Percentiles rank a stretch among this genome's conserved stretches.
Conservation (phyloP, 78 protist genomes). For the Salpingoeca rosetta region DNA sequence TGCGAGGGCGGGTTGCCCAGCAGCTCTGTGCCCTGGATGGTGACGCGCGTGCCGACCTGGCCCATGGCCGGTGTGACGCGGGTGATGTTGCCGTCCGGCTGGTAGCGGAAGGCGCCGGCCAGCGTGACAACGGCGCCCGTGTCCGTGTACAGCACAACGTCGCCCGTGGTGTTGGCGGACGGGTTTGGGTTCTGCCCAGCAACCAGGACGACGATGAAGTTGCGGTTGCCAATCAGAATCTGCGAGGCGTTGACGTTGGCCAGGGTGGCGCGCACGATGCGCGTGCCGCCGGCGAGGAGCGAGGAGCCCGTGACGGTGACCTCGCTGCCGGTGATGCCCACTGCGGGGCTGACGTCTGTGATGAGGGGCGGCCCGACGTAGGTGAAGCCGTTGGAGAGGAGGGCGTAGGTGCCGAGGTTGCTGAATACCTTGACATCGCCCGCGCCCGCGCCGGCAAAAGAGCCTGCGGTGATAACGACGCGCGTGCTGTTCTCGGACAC, state of each 20-base stretch:
- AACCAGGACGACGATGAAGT: not conserved
- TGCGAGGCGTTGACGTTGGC: not conserved
- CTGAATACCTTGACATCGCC: not conserved
- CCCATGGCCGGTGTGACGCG: not conserved
- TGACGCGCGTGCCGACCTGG: not conserved
- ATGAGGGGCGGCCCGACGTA: not conserved
- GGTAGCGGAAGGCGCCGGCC: not conserved
- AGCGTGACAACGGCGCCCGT: not conserved
- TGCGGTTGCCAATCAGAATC: not conserved
- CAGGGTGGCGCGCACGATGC: not conserved
- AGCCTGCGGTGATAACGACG: not conserved
- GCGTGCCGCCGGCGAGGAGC: not conserved
- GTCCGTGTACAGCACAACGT: not conserved
- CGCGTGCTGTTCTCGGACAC: not conserved
- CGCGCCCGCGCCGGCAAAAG: not conserved
- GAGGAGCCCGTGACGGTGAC: not conserved
- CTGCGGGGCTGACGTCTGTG: not conserved
- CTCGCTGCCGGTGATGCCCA: not conserved
- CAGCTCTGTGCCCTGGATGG: not conserved
- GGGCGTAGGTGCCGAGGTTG: not conserved
- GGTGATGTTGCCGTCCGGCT: not conserved
- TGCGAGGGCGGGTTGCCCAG: not conserved
- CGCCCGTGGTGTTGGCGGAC: not conserved
- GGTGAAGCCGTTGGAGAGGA: not conserved
- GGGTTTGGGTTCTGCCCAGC: not conserved